phyloP scores from a whole-genome alignment of 2,329 filamentous ascomycete genomes.

The Alternaria brassicicola region DNA sequence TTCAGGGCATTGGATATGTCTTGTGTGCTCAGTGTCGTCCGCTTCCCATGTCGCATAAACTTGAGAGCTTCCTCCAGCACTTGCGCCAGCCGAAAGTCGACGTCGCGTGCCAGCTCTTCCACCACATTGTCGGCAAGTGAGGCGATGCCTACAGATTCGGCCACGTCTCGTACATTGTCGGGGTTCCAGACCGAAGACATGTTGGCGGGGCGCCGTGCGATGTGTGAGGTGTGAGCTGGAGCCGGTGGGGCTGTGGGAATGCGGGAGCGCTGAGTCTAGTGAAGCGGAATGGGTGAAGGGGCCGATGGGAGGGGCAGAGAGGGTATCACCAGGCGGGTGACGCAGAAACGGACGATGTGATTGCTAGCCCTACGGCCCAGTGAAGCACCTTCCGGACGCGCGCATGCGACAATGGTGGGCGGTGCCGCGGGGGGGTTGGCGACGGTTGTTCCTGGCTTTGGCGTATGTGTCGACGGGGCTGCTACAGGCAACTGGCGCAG shows the following conservation, averaged over 20 bases:
- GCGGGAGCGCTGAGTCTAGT: constrained; percentile 14
- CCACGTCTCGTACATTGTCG: constrained; percentile 93
- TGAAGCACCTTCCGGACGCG: constrained; percentile 38
- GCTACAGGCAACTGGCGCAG: not conserved
- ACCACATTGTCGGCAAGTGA: constrained; percentile 83
- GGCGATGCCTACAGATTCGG: constrained; percentile 90
- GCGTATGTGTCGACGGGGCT: not conserved
- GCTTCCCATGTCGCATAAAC: constrained; percentile 90
- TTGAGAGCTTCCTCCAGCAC: constrained; percentile 93
- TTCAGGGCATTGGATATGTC: constrained; percentile 87
- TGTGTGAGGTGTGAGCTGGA: constrained; percentile 16
- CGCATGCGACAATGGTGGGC: constrained; percentile 28
- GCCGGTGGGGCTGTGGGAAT: constrained; percentile 14
- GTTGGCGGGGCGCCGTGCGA: constrained; percentile 21
- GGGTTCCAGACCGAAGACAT: constrained; percentile 81
- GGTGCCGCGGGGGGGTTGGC: not conserved
- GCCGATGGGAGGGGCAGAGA: constrained; percentile 29
- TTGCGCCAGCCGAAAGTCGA: constrained; percentile 93
- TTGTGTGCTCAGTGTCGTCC: constrained; percentile 85
- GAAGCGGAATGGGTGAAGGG: constrained; percentile 16
- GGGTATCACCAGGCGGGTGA: constrained; percentile 37
- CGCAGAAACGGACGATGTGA: constrained; percentile 35
- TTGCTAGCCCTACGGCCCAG: constrained; percentile 40
- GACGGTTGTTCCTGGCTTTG: not conserved
- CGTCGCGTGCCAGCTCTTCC: constrained; percentile 86